phyloP scores from a whole-genome alignment of 768 basidiomycete genomes.

The Dendrothele bispora region DNA sequence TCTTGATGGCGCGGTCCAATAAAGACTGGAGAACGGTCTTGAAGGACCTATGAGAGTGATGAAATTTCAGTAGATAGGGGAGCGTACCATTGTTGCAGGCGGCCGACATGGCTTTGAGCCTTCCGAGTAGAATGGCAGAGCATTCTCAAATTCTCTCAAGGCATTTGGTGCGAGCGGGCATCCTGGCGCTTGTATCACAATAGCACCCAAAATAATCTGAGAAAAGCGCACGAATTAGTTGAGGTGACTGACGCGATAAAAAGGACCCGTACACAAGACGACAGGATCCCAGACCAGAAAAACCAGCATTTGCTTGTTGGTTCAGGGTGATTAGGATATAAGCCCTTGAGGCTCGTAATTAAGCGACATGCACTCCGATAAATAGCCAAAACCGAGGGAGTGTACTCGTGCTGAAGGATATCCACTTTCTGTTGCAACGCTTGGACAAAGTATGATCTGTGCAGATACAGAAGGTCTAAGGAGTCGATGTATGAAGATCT shows the following conservation, averaged over 20 bases:
- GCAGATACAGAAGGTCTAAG: slow-evolving; percentile 44
- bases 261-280: slow-evolving; percentile 42
- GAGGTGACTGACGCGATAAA: not conserved
- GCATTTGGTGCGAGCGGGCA: slow-evolving; percentile 29
- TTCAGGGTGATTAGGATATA: slow-evolving; percentile 36
- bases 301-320: slow-evolving; percentile 40
- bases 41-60: too few species aligned
- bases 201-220: slow-evolving; percentile 29
- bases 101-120: not conserved
- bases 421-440: slow-evolving; percentile 41
- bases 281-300: slow-evolving; percentile 52
- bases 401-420: slow-evolving; percentile 44
- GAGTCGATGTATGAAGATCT: too few species aligned
- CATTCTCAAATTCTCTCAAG: slow-evolving; percentile 23
- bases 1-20: too few species aligned
- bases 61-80: too few species aligned
- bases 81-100: too few species aligned
- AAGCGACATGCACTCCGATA: slow-evolving; percentile 44
- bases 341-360: slow-evolving; percentile 36
- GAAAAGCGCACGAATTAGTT: not conserved
- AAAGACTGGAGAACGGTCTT: too few species aligned
- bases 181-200: slow-evolving; percentile 29
- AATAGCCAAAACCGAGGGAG: slow-evolving; percentile 43
- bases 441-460: slow-evolving; percentile 48
- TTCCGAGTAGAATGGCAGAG: slow-evolving; percentile 14